Evolutionary conservation across 208 protist species (phyloP).

Genomic region (Endotrypanum monterogeii): DNA sequence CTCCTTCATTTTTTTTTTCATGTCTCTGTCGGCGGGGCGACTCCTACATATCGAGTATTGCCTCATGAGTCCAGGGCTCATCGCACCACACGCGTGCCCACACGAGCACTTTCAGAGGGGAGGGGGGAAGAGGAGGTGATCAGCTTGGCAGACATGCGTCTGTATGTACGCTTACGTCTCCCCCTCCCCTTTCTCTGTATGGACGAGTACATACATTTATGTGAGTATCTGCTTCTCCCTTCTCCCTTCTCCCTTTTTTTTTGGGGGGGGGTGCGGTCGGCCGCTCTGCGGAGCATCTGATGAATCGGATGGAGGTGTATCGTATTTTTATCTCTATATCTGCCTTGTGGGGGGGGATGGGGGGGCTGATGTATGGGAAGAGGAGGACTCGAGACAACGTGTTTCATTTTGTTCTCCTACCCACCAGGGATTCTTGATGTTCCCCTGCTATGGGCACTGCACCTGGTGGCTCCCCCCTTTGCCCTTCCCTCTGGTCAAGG

Average conservation of each 20-base stretch:
- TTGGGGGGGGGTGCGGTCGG: background rate
- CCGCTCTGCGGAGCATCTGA: background rate
- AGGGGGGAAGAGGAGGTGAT: background rate
- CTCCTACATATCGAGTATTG: background rate
- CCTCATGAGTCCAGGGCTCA: background rate
- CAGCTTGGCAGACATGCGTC: background rate
- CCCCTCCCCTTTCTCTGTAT: background rate
- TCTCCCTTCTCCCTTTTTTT: background rate
- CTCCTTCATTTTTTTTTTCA: background rate
- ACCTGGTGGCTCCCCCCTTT: background rate
- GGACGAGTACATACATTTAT: too few species aligned
- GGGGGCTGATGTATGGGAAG: background rate
- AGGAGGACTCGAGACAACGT: background rate
- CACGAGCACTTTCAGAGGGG: background rate
- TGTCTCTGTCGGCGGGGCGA: background rate
- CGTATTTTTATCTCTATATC: background rate
- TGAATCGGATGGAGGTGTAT: background rate
- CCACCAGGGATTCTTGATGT: background rate
- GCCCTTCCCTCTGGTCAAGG: background rate
- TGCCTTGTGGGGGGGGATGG: background rate
- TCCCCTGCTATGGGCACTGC: background rate
- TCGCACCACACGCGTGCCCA: background rate
- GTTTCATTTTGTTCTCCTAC: background rate
- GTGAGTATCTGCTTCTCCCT: background rate
- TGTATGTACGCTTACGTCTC: too few species aligned